Conservation (phyloP, 257 asterid species). For the Forsythia viridissima region DNA sequence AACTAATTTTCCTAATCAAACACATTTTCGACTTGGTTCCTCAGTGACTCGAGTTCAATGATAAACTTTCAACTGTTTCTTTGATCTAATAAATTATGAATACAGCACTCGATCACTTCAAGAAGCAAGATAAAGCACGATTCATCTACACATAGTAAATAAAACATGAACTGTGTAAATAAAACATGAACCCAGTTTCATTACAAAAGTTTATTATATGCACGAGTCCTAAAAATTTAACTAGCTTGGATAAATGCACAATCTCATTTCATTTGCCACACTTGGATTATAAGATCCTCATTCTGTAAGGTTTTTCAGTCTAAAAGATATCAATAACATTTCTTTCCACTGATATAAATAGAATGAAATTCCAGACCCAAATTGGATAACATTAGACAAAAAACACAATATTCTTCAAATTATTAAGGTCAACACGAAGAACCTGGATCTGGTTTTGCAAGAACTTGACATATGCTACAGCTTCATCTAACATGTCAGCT, state of each 20-base stretch:
- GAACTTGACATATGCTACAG: conserved; percentile 79
- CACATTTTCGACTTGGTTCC: background rate
- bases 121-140: background rate
- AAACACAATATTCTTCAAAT: background rate
- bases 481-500: conserved; percentile 98
- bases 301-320: background rate
- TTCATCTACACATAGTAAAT: background rate
- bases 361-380: background rate
- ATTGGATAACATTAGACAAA: background rate
- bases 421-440: conserved; percentile 15
- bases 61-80: background rate
- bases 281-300: background rate
- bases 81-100: background rate
- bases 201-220: background rate
- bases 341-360: background rate
- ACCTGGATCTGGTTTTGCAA: conserved; percentile 91
- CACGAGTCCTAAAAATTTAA: background rate
- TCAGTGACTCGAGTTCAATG: background rate
- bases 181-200: background rate
- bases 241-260: background rate
- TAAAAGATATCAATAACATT: background rate
- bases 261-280: background rate
- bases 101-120: background rate
- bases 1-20: background rate
- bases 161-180: background rate